Conservation (phyloP, 164 flowering plant species). For the Chimonanthus praecox region DNA sequence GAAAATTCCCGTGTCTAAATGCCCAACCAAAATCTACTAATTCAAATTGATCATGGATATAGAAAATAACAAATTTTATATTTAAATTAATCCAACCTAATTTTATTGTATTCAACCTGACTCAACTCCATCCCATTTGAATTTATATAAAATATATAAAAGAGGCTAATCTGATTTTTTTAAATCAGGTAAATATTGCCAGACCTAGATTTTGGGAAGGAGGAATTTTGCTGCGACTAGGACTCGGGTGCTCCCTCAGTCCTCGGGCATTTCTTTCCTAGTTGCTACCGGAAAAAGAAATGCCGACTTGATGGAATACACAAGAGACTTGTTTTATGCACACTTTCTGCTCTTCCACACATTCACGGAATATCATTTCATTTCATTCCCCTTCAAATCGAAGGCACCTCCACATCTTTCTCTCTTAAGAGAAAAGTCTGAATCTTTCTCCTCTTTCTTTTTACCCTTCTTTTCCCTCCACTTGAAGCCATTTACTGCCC, state of each 20-base stretch:
- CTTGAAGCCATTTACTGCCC: background rate
- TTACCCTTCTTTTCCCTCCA: background rate
- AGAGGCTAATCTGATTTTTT: too few species aligned
- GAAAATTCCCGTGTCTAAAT: too few species aligned
- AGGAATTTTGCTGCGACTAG: background rate
- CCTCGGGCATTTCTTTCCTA: background rate
- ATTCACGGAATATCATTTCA: background rate
- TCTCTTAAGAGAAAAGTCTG: background rate
- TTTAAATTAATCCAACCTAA: too few species aligned
- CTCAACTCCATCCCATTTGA: too few species aligned
- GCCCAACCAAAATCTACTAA: too few species aligned
- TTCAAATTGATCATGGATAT: too few species aligned
- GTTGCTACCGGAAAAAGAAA: background rate
- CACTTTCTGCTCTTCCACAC: background rate
- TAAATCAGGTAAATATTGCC: too few species aligned
- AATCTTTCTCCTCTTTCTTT: background rate
- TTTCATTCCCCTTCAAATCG: background rate
- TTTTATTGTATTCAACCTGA: too few species aligned
- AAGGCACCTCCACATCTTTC: background rate
- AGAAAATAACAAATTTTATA: too few species aligned
- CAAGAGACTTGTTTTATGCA: background rate
- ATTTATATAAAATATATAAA: too few species aligned
- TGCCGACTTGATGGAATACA: background rate
- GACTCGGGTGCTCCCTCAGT: background rate
- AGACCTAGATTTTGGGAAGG: too few species aligned